phyloP scores from a whole-genome alignment of 768 basidiomycete genomes.

The Lactifluus echinatus region DNA sequence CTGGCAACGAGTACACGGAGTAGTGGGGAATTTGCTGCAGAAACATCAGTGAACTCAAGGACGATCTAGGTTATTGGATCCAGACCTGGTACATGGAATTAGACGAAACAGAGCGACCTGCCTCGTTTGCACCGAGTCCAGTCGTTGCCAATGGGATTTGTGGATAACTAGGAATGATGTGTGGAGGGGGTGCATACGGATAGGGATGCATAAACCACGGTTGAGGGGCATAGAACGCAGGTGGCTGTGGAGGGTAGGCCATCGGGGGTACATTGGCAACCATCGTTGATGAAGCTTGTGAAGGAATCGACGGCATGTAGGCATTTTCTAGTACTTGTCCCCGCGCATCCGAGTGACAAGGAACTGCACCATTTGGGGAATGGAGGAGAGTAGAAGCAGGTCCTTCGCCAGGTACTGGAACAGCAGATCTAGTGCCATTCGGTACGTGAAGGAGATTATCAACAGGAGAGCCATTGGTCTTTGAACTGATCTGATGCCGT shows the following conservation, averaged over 20 bases:
- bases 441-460: background rate
- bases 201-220: conserved; percentile 19
- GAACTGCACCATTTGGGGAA: background rate
- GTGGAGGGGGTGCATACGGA: conserved; percentile 30
- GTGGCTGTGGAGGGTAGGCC: conserved; percentile 4
- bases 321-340: background rate
- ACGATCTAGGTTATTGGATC: background rate
- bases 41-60: background rate
- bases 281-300: conserved; percentile 1
- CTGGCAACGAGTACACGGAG: conserved; percentile 6
- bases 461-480: background rate
- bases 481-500: conserved; percentile 4
- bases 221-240: conserved; percentile 12
- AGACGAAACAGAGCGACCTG: background rate
- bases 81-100: conserved; percentile 14
- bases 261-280: background rate
- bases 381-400: background rate
- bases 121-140: conserved; percentile 1
- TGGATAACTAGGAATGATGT: conserved; percentile 36
- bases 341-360: background rate
- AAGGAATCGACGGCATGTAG: conserved; percentile 1
- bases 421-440: background rate
- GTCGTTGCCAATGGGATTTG: conserved; percentile 19
- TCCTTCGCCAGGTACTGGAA: background rate
- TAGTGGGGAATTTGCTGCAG: conserved; percentile 12